Evolutionary conservation across 2,329 filamentous ascomycete species (phyloP).

Genomic region (Aureobasidium sp.): DNA sequence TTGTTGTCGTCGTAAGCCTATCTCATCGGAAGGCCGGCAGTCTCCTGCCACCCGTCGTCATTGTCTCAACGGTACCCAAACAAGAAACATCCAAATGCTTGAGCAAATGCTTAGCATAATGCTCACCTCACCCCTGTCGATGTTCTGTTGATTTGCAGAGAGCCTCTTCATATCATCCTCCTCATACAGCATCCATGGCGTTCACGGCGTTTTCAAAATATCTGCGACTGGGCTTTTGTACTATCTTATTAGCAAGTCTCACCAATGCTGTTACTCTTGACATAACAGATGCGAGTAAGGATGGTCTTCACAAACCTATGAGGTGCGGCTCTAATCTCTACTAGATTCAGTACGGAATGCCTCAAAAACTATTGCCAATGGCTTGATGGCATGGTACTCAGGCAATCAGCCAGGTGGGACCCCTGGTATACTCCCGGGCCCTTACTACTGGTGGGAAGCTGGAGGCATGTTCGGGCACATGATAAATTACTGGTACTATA

Average conservation of each 20-base stretch:
- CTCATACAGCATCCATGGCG: neutral
- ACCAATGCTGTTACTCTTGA: slow-evolving; percentile 6
- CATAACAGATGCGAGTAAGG: slow-evolving; percentile 2
- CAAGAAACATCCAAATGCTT: slow-evolving; percentile 5
- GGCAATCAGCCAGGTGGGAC: slow-evolving; percentile 35
- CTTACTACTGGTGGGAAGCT: slow-evolving; percentile 55
- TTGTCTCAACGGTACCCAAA: slow-evolving; percentile 4
- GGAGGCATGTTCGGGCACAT: slow-evolving; percentile 37
- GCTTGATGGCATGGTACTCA: slow-evolving; percentile 38
- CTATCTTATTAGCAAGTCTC: neutral
- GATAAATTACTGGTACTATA: slow-evolving; percentile 52
- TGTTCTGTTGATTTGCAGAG: neutral
- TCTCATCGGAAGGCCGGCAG: slow-evolving; percentile 7
- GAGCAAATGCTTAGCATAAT: neutral
- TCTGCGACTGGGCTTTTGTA: neutral
- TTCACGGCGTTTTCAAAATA: neutral
- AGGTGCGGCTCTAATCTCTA: neutral
- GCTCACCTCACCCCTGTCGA: neutral
- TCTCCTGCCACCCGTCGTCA: slow-evolving; percentile 9
- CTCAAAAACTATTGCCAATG: slow-evolving; percentile 35
- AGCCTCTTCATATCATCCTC: neutral
- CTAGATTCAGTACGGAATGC: slow-evolving; percentile 36
- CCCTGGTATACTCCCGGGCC: slow-evolving; percentile 36
- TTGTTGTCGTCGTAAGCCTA: slow-evolving; percentile 13
- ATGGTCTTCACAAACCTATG: neutral